phyloP scores from a whole-genome alignment of 2,329 filamentous ascomycete species.

The Fusarium papillatum region DNA sequence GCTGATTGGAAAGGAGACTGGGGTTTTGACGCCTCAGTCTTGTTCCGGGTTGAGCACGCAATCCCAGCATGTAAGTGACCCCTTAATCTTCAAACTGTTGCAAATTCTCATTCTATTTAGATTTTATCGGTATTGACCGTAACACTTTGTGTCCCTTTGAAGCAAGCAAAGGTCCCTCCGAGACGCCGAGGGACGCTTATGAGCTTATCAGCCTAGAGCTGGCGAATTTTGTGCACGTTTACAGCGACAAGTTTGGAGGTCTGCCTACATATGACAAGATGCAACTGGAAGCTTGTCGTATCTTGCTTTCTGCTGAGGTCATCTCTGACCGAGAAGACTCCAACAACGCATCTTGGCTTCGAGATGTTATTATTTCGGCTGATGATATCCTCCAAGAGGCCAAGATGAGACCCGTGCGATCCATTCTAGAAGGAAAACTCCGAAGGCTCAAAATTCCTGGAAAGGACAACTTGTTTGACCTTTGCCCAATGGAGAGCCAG shows the following conservation, averaged over 20 bases:
- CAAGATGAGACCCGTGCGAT: background rate
- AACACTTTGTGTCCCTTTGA: background rate
- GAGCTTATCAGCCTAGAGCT: background rate
- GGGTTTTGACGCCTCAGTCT: background rate
- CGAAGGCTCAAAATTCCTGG: background rate
- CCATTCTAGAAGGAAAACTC: background rate
- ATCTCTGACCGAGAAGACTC: background rate
- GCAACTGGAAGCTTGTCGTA: background rate
- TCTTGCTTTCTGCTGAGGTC: background rate
- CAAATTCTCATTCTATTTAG: background rate
- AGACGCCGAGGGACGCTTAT: background rate
- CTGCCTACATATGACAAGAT: constrained; percentile 1
- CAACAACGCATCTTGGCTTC: background rate
- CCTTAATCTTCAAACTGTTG: too few relatives aligned
- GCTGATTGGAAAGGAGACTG: background rate
- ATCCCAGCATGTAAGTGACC: background rate
- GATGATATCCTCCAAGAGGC: background rate
- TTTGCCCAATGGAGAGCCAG: background rate
- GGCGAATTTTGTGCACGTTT: background rate
- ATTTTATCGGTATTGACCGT: background rate
- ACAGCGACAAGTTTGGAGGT: background rate
- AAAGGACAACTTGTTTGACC: background rate
- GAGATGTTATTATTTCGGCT: background rate
- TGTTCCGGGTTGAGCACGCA: background rate
- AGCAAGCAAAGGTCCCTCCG: background rate